These are phyloP conservation scores for Ceratocystis cubensis DNA, from an alignment of 2,329 filamentous ascomycete genomes.

Conservation along the genomic window DNA sequence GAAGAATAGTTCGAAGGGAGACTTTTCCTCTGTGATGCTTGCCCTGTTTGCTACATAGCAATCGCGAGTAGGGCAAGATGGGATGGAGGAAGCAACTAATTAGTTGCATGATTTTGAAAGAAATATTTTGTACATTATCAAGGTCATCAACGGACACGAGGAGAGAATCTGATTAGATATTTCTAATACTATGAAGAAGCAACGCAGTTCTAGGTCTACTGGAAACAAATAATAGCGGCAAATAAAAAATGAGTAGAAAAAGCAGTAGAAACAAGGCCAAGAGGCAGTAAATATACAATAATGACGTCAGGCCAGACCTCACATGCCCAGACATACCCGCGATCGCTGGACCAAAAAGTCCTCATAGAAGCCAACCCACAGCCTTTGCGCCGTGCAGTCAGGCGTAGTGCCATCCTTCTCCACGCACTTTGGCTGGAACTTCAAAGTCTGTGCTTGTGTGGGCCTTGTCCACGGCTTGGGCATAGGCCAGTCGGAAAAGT, in stretches of 20 bases:
- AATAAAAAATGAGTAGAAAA: neutral
- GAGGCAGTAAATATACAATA: neutral
- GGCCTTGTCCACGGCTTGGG: slow-evolving; percentile 43
- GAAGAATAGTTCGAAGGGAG: too few relatives aligned
- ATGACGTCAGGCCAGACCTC: neutral
- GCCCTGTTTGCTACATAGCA: too few relatives aligned
- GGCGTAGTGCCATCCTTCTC: slow-evolving; percentile 40
- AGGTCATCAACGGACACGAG: neutral
- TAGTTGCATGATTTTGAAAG: slow-evolving; percentile 12
- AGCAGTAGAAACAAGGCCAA: slow-evolving; percentile 1
- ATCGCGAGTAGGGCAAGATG: too few relatives aligned
- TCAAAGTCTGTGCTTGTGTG: slow-evolving; percentile 11
- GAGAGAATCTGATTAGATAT: neutral
- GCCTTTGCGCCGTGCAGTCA: slow-evolving; percentile 25
- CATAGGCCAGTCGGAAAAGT: slow-evolving; percentile 60
- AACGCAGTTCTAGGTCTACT: neutral
- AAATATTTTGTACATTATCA: slow-evolving; percentile 15
- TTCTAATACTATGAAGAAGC: neutral
- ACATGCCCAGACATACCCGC: neutral
- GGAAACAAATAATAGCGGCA: neutral
- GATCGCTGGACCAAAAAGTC: slow-evolving; percentile 29
- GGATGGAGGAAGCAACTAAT: neutral
- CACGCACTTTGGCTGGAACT: slow-evolving; percentile 26
- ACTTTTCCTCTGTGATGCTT: too few relatives aligned
- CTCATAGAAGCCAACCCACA: slow-evolving; percentile 34